Conservation (phyloP, 176 grass and related monocot species). For the Hsuehochloa calcarea region DNA sequence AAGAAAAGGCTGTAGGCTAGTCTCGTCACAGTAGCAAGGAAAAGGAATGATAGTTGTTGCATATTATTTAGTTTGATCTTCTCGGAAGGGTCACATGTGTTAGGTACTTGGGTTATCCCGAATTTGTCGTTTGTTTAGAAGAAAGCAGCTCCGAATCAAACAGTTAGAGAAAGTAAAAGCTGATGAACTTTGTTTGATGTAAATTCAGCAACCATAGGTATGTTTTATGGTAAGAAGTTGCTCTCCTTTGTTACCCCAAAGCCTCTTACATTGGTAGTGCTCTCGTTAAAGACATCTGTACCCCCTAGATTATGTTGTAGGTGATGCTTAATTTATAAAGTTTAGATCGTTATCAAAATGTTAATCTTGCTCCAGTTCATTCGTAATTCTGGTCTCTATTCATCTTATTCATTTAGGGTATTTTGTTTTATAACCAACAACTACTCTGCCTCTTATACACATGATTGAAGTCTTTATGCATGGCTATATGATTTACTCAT, state of each 20-base stretch:
- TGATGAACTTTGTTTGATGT: conserved; percentile 46
- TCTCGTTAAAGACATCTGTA: conserved; percentile 21
- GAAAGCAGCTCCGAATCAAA: conserved; percentile 27
- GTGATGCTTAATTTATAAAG: conserved; percentile 39
- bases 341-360: conserved; percentile 24
- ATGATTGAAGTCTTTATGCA: background rate
- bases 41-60: conserved; percentile 35
- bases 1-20: conserved; percentile 53
- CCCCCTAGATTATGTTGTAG: conserved; percentile 28
- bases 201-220: conserved; percentile 52
- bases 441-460: background rate
- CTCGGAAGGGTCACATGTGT: conserved; percentile 6
- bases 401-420: background rate
- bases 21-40: conserved; percentile 47
- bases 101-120: background rate
- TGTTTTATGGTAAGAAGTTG: conserved; percentile 40
- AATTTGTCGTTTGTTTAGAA: conserved; percentile 33
- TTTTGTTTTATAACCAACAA: background rate
- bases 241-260: conserved; percentile 42
- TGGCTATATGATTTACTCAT: background rate
- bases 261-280: conserved; percentile 16
- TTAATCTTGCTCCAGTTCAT: background rate
- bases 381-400: background rate
- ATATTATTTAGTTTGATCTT: conserved; percentile 36
- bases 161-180: conserved; percentile 38